phyloP scores from a whole-genome alignment of 306 rosid genomes.

The Casuarina cunninghamiana region DNA sequence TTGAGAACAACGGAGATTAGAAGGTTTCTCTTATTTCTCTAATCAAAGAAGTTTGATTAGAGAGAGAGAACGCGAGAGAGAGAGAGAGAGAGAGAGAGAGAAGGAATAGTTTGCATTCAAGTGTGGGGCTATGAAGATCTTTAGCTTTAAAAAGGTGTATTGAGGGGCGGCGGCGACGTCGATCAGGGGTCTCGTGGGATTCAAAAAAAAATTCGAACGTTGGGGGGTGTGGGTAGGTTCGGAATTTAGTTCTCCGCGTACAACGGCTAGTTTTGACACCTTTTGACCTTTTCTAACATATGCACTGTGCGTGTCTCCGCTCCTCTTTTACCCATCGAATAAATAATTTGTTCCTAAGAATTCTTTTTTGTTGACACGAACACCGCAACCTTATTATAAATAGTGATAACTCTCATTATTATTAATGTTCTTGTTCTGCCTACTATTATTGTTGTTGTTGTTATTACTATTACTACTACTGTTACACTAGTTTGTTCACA shows the following conservation, averaged over 20 bases:
- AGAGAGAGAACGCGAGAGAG: conserved; percentile 10
- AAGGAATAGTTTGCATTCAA: neutral
- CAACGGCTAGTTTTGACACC: conserved; percentile 44
- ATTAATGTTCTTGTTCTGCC: too few species aligned
- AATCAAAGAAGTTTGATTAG: neutral
- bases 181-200: neutral
- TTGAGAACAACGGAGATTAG: neutral
- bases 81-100: neutral
- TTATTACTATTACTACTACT: too few species aligned
- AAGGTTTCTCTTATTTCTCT: conserved; percentile 8
- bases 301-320: neutral
- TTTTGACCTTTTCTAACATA: neutral
- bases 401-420: too few species aligned
- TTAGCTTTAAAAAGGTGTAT: neutral
- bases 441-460: too few species aligned
- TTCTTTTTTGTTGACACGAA: too few species aligned
- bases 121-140: neutral
- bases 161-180: conserved; percentile 9
- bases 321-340: neutral
- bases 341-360: too few species aligned
- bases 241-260: neutral
- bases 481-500: too few species aligned
- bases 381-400: too few species aligned
- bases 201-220: conserved; percentile 42
- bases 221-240: conserved; percentile 13